These are phyloP conservation scores for Penicillium oxalicum DNA, from an alignment of 2,329 filamentous ascomycete species.

Conservation along the genomic window DNA sequence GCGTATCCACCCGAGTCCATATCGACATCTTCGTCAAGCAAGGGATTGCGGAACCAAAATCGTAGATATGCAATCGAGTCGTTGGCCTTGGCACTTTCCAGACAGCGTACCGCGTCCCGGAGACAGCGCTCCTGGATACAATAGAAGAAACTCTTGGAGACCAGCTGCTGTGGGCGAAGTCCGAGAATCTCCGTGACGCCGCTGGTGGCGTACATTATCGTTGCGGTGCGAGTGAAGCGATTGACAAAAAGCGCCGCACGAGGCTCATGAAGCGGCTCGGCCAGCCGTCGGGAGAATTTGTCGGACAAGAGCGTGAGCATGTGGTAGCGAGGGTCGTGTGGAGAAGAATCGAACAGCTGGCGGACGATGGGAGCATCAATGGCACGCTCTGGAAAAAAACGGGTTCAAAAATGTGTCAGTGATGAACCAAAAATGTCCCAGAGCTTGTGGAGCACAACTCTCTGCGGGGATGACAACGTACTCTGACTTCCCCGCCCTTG, in stretches of 20 bases:
- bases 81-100: slow-evolving; percentile 82
- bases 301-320: slow-evolving; percentile 81
- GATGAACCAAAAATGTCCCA: no score
- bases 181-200: slow-evolving; percentile 71
- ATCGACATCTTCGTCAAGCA: slow-evolving; percentile 42
- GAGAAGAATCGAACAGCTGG: slow-evolving; percentile 73
- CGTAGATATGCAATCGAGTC: slow-evolving; percentile 86
- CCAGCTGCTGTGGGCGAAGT: slow-evolving; percentile 61
- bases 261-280: slow-evolving; percentile 63
- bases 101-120: slow-evolving; percentile 66
- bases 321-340: slow-evolving; percentile 77
- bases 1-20: background rate
- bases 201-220: slow-evolving; percentile 80
- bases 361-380: slow-evolving; percentile 72
- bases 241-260: slow-evolving; percentile 80
- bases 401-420: no score
- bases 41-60: slow-evolving; percentile 75
- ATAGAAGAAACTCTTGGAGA: slow-evolving; percentile 77
- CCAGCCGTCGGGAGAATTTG: slow-evolving; percentile 57
- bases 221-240: slow-evolving; percentile 73
- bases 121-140: slow-evolving; percentile 71
- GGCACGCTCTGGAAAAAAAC: slow-evolving; percentile 57
- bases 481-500: slow-evolving; percentile 64
- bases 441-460: no score
- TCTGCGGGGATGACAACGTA: slow-evolving; percentile 44